phyloP scores from a whole-genome alignment of 2,329 filamentous ascomycete genomes.

The Fusarium albidum region DNA sequence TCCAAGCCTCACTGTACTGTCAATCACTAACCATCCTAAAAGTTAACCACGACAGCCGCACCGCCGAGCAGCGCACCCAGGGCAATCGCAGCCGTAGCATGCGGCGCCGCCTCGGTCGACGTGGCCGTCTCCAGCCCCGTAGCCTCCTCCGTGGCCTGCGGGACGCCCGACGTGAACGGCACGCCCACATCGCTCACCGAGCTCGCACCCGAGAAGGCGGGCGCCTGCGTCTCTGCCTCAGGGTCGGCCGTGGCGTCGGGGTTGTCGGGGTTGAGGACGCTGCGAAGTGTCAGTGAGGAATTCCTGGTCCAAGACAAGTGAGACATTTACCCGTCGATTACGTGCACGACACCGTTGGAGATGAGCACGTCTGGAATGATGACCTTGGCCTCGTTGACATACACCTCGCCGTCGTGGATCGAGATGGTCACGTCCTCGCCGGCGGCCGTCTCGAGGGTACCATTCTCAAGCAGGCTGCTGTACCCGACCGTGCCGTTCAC shows the following conservation, averaged over 20 bases:
- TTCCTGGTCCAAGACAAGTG: too few species aligned
- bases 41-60: conserved; percentile 34
- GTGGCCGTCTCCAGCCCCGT: conserved; percentile 27
- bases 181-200: conserved; percentile 51
- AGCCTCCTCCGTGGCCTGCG: conserved; percentile 18
- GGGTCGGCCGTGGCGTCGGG: conserved; percentile 46
- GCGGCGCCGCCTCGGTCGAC: conserved; percentile 30
- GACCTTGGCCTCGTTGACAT: conserved; percentile 52
- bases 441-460: conserved; percentile 25
- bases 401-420: conserved; percentile 50
- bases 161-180: conserved; percentile 64
- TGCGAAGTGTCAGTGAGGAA: conserved; percentile 48
- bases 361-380: conserved; percentile 58
- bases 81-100: conserved; percentile 37
- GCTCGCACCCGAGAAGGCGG: conserved; percentile 62
- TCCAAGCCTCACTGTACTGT: background rate
- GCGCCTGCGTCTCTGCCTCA: conserved; percentile 48
- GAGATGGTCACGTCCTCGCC: conserved; percentile 53
- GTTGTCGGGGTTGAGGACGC: conserved; percentile 53
- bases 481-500: conserved; percentile 58
- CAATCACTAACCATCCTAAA: conserved; percentile 1
- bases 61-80: conserved; percentile 37
- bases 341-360: conserved; percentile 64
- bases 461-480: conserved; percentile 39
- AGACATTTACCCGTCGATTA: conserved; percentile 63